Base-by-base conservation (phyloP, 352 stramenopile genomes). In the Pythium monospermum region DNA sequence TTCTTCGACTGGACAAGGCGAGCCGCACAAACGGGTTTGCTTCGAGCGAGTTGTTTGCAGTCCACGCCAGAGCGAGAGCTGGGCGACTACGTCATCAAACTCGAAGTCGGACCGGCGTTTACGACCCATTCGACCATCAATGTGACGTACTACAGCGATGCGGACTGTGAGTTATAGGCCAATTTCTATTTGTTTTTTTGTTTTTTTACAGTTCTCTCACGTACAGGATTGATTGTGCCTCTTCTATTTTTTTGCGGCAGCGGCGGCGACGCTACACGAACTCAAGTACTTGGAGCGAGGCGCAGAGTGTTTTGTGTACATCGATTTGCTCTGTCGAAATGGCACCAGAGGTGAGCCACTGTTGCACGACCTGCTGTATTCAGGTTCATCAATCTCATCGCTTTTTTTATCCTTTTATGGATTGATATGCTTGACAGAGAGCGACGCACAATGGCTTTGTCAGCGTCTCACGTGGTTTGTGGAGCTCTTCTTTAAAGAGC, bases 271-370 rank as follows among this genome's bases (percentile, higher is more conserved):
- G 3, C 64, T 90, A 4, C 71, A 90, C 42, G 75, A 87, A 28
- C 61, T 90, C 8, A 84, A 84, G 50, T 90, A 87, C 36, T 62
- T 86, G 8, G 71, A 87, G 36, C 70, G 74, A 13, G 79, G 69
- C 0, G 79, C 79, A 22, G 74, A 90, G 36, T 90, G 79, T 40
- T 90, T 87, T 33, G 6, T 77, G 8, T 87, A 82, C 32, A 3
- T 87, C 6, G 78, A 90, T 53, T 43, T 90, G 6, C 35, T 67
- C 13, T 85, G 72, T 40, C 69, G 66, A 26, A 69, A 45, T 25
- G 68, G 78, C 33, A 74, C 70, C 1, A 73, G 75, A 71, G 73
- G 77, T 88, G 38, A n/a, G 41, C 40, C 32, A 22, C 3, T 5
- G 19, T 21, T 40, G 28, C 28, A 21, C 22, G 10, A 19, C 11